Base-by-base conservation (phyloP, 2,329 filamentous ascomycete species). In the Arthrobotrys conoides region DNA sequence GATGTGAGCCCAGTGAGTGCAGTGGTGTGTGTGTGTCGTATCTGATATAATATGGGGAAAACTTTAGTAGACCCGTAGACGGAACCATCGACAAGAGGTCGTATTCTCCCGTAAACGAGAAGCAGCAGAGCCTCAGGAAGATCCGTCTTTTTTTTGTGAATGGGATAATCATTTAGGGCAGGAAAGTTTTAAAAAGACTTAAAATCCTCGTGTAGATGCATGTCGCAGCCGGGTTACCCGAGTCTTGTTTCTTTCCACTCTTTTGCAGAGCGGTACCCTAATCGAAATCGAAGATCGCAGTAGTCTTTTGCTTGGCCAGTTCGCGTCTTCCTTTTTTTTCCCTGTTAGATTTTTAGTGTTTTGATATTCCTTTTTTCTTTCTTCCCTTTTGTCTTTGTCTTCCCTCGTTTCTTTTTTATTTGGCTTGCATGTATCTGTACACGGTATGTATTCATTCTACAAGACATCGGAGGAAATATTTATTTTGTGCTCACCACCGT, bases 161-260 rank as follows among this genome's bases (percentile, higher is more conserved):
- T 51, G 33, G 27, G 22, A 65, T 70, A 24, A 22, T 49, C 38
- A 65, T 33, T 53, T 67, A 69, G 65, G 65, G 53, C 67, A 71
- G 30, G 44, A 67, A 51, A 33, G 53, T 44, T 49, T 46, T 49
- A 71, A 63, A 71, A 63, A 71, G 8, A 27, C 14, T 18, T 59
- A 22, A 38, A 59, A 38, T 22, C 53, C 30, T 38, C 53, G 53
- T 36, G 53, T 55, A 53, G 59, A 61, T 71, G 66, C 66, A 71
- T 66, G 73, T 69, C 68, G 73, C 73, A 71, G 55, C 73, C 73
- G 67, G 73, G 59, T 55, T 77, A 77, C 66, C 73, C 73, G 67
- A 70, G 44, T 65, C 41, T 67, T 46, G 24, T 59, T 59, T 59
- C 53, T 59, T 70, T 70, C 53, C 30, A 59, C 30, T 38, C 30